Base-by-base conservation (phyloP, 148 eudicot genomes). In the Cornus suecica region DNA sequence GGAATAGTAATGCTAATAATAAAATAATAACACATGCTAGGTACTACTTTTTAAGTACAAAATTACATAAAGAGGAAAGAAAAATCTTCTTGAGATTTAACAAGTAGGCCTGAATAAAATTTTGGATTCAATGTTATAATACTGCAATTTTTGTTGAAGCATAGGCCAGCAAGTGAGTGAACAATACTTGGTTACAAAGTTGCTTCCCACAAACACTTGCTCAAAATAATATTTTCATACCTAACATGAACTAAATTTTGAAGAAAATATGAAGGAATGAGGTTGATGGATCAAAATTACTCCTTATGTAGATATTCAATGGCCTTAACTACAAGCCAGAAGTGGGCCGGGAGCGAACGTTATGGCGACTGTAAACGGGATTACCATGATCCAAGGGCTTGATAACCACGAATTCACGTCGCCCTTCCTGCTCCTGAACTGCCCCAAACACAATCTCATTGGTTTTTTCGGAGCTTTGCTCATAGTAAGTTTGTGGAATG, bases 391-490 rank as follows among this genome's bases (percentile, higher is more conserved):
- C 86, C 73, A 93, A 68, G 25, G 97, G 99, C 84, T 85, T 86
- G 37, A 95, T 87, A 4, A 89, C 89, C 64, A 80, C 72, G 22
- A 83, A 58, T 31, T 87, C 87, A 26, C 71, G 83, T 70, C 70
- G 77, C 65, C 74, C 85, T 24, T 82, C 88, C 71, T 81, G 84
- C 77, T 94, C 97, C 80, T 95, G 97, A 27, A 92, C 90, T 18
- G 99, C 99, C 52, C 99, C 99, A 71, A 95, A 95, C 31, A 94
- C 88, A 13, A 92, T 79, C 88, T 92, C 97, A 20, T 85, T 84
- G 54, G 95, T 88, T 37, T 79, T 76, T 78, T 90, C 97, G n/a
- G 28, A 58, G 75, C 88, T 89, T 75, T 86, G 97, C 84, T 95
- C 97, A n/a, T 91, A 95, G 85, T 83, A 92, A 42, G 99, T 95